phyloP scores from a whole-genome alignment of 2,329 filamentous ascomycete genomes.

The Cercospora canescens region DNA sequence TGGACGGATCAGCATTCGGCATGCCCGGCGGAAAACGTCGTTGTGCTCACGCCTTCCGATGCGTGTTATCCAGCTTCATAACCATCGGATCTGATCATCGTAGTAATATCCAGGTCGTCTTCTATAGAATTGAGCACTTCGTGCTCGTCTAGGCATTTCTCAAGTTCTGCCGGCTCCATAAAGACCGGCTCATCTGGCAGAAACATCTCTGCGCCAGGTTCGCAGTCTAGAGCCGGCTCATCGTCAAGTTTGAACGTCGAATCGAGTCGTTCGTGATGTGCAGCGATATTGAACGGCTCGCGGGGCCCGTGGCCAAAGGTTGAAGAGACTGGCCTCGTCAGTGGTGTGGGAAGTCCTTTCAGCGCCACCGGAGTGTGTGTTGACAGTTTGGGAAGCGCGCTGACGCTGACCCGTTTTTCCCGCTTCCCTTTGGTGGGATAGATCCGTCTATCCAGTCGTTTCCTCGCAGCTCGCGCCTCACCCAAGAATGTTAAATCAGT shows the following conservation, averaged over 20 bases:
- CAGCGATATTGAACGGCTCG: constrained; percentile 14
- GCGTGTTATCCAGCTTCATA: constrained; percentile 1
- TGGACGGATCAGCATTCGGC: too few relatives aligned
- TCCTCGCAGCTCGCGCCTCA: constrained; percentile 18
- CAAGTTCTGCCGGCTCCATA: constrained; percentile 10
- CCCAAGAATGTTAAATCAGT: constrained; percentile 14
- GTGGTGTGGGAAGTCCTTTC: constrained; percentile 13
- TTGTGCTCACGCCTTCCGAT: not conserved
- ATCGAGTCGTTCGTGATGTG: constrained; percentile 4
- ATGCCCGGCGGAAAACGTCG: not conserved
- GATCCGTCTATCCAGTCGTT: constrained; percentile 13
- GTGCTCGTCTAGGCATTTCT: constrained; percentile 11
- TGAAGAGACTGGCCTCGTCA: constrained; percentile 14
- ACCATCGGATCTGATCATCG: constrained; percentile 8
- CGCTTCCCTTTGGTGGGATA: constrained; percentile 9
- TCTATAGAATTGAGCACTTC: constrained; percentile 12
- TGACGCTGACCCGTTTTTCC: not conserved
- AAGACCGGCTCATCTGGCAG: not conserved
- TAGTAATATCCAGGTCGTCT: constrained; percentile 10
- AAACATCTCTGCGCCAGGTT: constrained; percentile 2
- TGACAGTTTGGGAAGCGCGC: not conserved
- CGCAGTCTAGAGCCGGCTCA: not conserved
- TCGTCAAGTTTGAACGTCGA: constrained; percentile 10
- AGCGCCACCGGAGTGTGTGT: constrained; percentile 8
- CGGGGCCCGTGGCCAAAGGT: constrained; percentile 8